Evolutionary conservation across 257 asterid species (phyloP).

Genomic region (Solanum etuberosum): DNA sequence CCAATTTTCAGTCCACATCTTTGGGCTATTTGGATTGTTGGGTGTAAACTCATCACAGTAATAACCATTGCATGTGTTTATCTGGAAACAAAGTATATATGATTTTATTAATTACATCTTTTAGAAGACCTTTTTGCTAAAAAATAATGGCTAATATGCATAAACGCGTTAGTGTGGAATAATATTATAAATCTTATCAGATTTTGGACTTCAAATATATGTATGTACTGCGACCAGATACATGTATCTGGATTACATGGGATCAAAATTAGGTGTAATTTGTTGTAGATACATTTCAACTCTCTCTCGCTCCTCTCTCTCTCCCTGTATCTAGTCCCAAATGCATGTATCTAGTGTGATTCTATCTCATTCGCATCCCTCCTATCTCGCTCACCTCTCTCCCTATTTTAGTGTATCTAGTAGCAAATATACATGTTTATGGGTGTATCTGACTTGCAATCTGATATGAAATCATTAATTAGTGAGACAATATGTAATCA

Average conservation of each 20-base stretch:
- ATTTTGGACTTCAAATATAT: no score
- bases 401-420: no score
- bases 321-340: neutral
- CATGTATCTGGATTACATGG: no score
- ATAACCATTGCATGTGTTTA: slow-evolving; percentile 72
- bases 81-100: slow-evolving; percentile 9
- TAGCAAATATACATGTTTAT: neutral
- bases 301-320: neutral
- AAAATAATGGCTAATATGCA: neutral
- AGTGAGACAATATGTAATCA: no score
- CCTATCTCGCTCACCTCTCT: no score
- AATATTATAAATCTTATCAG: no score
- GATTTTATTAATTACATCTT: neutral
- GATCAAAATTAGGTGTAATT: neutral
- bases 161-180: neutral
- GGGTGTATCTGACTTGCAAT: neutral
- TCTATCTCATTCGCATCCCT: no score
- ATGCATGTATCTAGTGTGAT: neutral
- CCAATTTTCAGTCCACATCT: slow-evolving; percentile 94
- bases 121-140: neutral
- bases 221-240: neutral
- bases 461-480: no score
- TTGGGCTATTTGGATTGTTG: slow-evolving; percentile 47
- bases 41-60: slow-evolving; percentile 60
- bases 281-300: no score